Evolutionary conservation across 192 early-diverging fungal genomes (phyloP).

Genomic region (Linnemannia schmuckeri): DNA sequence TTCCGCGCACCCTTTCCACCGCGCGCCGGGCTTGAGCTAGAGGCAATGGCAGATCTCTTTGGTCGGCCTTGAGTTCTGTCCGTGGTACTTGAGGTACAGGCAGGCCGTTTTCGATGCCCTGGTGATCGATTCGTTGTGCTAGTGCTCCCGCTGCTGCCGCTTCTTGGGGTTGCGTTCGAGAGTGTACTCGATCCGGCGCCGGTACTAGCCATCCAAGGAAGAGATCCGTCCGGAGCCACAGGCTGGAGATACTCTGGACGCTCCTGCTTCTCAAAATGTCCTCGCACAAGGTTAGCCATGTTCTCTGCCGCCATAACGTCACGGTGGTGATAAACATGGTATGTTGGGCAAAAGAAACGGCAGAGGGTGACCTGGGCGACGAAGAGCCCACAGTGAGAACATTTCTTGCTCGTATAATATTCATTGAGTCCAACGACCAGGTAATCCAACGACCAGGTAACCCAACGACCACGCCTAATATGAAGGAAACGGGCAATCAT

Average conservation of each 20-base stretch:
- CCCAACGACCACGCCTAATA: neutral
- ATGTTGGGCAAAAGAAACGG: neutral
- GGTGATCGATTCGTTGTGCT: too few species aligned
- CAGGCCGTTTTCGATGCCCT: too few species aligned
- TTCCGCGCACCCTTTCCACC: too few species aligned
- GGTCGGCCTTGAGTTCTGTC: too few species aligned
- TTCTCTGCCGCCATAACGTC: slow-evolving; percentile 1
- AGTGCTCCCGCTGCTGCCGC: too few species aligned
- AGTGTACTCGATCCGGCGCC: neutral
- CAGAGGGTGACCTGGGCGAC: neutral
- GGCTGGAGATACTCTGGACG: neutral
- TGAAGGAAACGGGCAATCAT: neutral
- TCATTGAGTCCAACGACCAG: slow-evolving; percentile 1
- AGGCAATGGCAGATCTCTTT: too few species aligned
- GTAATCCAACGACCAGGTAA: too few species aligned
- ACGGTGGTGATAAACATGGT: neutral
- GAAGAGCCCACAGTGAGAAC: neutral
- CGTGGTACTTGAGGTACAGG: too few species aligned
- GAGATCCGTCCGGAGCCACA: neutral
- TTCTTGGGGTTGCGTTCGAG: neutral
- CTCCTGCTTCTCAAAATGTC: neutral
- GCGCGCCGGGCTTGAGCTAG: too few species aligned
- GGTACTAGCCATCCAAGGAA: neutral
- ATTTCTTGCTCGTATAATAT: neutral
- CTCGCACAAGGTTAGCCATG: slow-evolving; percentile 1